Base-by-base conservation (phyloP, 257 asterid species). In the Nicotiana attenuata region DNA sequence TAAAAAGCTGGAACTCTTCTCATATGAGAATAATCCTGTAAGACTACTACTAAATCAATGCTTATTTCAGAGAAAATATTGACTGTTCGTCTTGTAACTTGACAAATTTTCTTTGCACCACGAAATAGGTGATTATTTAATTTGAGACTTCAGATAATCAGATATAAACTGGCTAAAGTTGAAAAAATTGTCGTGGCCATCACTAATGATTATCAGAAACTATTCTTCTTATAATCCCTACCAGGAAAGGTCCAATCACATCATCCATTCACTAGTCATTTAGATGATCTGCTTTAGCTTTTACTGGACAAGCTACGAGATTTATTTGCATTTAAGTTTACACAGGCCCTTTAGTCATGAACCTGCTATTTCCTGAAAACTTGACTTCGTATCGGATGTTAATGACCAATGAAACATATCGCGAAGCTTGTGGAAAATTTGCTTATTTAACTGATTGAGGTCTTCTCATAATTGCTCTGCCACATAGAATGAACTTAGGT, bases 21-120 rank as follows among this genome's bases (percentile, higher is more conserved):
- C 98, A 15, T 92, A 88, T 52, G 98, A 92, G 85, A 93, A 93
- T 83, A 90, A 90, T 80, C 89, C 94, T 3, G 96, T 93, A 89
- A 90, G 92, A 78, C 77, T 55, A 17, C 60, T 55, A 15, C 60
- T 55, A 16, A 55, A 55, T 55, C 60, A 55, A 8, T 55, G 60
- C 19, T 55, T 55, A 55, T 55, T 55, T 55, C 60, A 14, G n/a
- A 47, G 53, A 47, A 15, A 14, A 76, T 45, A 71, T 56, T 16
- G 56, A 35, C 60, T 55, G 20, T 55, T 55, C 60, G 1, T 55
- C 15, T 55, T 55, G 60, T 55, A 55, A 14, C 60, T 14, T 55
- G 60, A 16, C 16, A 55, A 16, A 5, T 15, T 14, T 15, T 55
- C 60, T 55, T 5, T 55, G 60, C 60, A 14, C n/a, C 5, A 55